Conservation (phyloP, 2,329 filamentous ascomycete genomes). For the Fusarium miscanthi region DNA sequence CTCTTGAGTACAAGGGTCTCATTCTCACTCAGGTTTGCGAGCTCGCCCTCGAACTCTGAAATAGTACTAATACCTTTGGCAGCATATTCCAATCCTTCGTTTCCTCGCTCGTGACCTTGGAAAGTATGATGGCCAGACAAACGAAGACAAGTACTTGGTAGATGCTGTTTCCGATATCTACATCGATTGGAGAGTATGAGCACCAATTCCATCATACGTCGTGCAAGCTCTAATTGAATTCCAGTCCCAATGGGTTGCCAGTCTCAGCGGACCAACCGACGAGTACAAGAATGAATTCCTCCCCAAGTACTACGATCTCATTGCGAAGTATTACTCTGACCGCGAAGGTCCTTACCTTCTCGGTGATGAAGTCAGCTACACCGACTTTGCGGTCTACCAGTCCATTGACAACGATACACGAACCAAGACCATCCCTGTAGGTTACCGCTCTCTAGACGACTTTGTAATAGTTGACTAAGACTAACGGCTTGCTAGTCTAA, state of each 20-base stretch:
- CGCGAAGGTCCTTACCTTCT: conserved; percentile 25
- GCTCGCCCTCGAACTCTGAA: rapidly evolving
- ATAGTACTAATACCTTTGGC: rapidly evolving
- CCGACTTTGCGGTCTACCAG: conserved; percentile 28
- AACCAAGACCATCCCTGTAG: conserved; percentile 19
- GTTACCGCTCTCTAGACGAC: rapidly evolving
- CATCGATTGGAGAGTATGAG: conserved; percentile 22
- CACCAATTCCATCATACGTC: rapidly evolving
- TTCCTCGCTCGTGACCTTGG: conserved; percentile 23
- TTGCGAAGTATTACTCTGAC: conserved; percentile 25
- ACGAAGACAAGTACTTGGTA: conserved; percentile 16
- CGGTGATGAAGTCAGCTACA: conserved; percentile 18
- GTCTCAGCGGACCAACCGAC: background rate
- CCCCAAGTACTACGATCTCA: conserved; percentile 16
- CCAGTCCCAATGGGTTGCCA: conserved; percentile 16
- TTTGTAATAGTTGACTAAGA: background rate
- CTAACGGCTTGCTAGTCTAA: background rate
- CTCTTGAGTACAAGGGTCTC: conserved; percentile 50
- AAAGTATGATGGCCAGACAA: conserved; percentile 27
- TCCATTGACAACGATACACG: conserved; percentile 26
- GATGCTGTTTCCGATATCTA: conserved; percentile 24
- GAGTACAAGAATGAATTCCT: conserved; percentile 24
- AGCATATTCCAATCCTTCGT: conserved; percentile 26
- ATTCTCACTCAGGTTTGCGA: conserved; percentile 38
- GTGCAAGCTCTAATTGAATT: background rate